These are phyloP conservation scores for Cutaneotrichosporon sp. DNA, from an alignment of 1,284 basidiomycete genomes.

Conservation along the genomic window DNA sequence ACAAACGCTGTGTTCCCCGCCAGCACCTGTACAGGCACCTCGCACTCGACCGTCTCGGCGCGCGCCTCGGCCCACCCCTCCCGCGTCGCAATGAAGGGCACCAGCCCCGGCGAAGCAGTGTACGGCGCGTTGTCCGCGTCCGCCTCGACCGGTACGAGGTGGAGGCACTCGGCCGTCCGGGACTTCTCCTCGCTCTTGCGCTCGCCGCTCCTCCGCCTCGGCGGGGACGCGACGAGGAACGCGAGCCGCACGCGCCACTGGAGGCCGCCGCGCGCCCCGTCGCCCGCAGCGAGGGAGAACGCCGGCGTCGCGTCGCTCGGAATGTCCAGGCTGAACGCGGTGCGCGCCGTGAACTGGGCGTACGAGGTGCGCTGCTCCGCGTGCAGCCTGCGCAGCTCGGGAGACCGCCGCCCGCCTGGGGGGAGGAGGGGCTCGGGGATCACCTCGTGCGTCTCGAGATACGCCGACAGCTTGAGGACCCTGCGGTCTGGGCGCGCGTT, in stretches of 20 bases:
- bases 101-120: conserved; percentile 59
- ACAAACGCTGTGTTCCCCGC: conserved; percentile 82
- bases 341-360: conserved; percentile 67
- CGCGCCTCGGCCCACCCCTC: conserved; percentile 56
- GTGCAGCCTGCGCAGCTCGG: conserved; percentile 61
- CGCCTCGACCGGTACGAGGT: conserved; percentile 27
- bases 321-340: conserved; percentile 83
- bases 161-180: conserved; percentile 53
- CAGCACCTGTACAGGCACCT: conserved; percentile 83
- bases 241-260: conserved; percentile 82
- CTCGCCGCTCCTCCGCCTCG: conserved; percentile 44
- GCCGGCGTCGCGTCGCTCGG: conserved; percentile 83
- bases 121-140: conserved; percentile 26
- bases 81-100: conserved; percentile 56
- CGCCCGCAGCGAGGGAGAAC: conserved; percentile 62
- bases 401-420: conserved; percentile 46
- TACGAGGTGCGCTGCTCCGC: conserved; percentile 79
- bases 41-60: conserved; percentile 84
- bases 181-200: conserved; percentile 50
- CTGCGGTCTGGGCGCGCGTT: conserved; percentile 59
- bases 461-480: conserved; percentile 67
- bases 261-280: conserved; percentile 63
- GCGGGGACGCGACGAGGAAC: conserved; percentile 70
- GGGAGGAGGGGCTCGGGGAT: conserved; percentile 62
- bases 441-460: conserved; percentile 79